Conservation (phyloP, 1,284 basidiomycete species). For the Apiotrichum sp. region DNA sequence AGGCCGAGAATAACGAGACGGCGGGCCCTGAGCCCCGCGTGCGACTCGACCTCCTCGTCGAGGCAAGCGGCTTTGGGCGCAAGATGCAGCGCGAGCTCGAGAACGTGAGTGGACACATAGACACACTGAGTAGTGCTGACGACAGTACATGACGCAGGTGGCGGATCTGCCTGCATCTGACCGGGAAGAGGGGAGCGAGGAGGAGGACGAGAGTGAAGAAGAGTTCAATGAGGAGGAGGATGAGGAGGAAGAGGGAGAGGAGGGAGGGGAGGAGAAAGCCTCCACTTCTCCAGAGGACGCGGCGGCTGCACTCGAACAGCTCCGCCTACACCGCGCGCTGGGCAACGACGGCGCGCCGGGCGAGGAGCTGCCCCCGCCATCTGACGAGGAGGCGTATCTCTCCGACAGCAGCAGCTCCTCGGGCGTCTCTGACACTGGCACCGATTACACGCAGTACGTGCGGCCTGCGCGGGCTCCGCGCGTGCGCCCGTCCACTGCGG, state of each 20-base stretch:
- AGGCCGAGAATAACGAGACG: background rate
- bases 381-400: slow-evolving; percentile 21
- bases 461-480: slow-evolving; percentile 16
- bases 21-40: background rate
- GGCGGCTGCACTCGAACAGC: slow-evolving; percentile 28
- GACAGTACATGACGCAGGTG: slow-evolving; percentile 52
- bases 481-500: slow-evolving; percentile 2
- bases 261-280: slow-evolving; percentile 28
- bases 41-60: slow-evolving; percentile 73
- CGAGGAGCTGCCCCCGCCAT: slow-evolving; percentile 10
- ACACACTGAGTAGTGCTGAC: slow-evolving; percentile 6
- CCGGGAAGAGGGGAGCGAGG: slow-evolving; percentile 2
- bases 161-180: slow-evolving; percentile 38
- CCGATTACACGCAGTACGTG: slow-evolving; percentile 39
- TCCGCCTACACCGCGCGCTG: slow-evolving; percentile 36
- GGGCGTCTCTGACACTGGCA: slow-evolving; percentile 24
- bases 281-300: slow-evolving; percentile 8
- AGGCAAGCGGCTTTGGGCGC: slow-evolving; percentile 83
- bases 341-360: slow-evolving; percentile 32
- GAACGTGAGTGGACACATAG: slow-evolving; percentile 55
- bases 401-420: slow-evolving; percentile 16
- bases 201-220: slow-evolving; percentile 25
- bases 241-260: slow-evolving; percentile 35
- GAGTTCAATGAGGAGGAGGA: slow-evolving; percentile 32
- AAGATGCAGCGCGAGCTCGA: slow-evolving; percentile 75